Conservation (phyloP, 495 filamentous ascomycete species). For the Venustampulla echinocandica region DNA sequence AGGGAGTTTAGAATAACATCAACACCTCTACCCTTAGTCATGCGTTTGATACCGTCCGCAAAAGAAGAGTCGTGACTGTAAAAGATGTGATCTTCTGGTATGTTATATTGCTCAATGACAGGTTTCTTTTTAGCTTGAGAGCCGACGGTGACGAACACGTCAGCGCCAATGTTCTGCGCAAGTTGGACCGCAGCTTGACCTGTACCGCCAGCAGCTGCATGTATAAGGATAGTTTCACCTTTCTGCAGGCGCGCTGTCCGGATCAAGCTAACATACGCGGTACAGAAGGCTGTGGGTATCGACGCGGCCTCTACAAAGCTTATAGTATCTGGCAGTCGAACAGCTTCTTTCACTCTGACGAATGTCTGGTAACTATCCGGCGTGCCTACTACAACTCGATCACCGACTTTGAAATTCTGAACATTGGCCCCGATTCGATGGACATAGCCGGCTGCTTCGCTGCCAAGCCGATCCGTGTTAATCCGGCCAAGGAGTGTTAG, state of each 20-base stretch:
- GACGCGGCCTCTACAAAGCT: conserved; percentile 43
- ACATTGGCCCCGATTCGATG: conserved; percentile 36
- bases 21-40: conserved; percentile 46
- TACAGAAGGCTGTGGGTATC: conserved; percentile 46
- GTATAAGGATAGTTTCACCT: conserved; percentile 52
- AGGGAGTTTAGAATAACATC: conserved; percentile 60
- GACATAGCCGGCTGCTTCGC: conserved; percentile 46
- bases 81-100: conserved; percentile 50
- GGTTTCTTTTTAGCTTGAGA: conserved; percentile 42
- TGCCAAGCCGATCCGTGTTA: conserved; percentile 34
- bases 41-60: conserved; percentile 34
- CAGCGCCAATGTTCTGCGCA: conserved; percentile 59
- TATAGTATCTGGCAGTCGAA: conserved; percentile 42
- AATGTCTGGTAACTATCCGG: not conserved
- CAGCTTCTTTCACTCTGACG: conserved; percentile 30
- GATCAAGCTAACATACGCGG: conserved; percentile 46
- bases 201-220: conserved; percentile 49
- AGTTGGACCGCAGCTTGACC: conserved; percentile 63
- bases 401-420: conserved; percentile 37
- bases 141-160: conserved; percentile 47
- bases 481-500: conserved; percentile 44
- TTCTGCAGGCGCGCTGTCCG: conserved; percentile 35
- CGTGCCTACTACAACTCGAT: conserved; percentile 35
- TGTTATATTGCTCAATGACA: conserved; percentile 37
- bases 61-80: conserved; percentile 33